phyloP scores from a whole-genome alignment of 2,329 filamentous ascomycete species.

The Hymenoscyphus infarciens region DNA sequence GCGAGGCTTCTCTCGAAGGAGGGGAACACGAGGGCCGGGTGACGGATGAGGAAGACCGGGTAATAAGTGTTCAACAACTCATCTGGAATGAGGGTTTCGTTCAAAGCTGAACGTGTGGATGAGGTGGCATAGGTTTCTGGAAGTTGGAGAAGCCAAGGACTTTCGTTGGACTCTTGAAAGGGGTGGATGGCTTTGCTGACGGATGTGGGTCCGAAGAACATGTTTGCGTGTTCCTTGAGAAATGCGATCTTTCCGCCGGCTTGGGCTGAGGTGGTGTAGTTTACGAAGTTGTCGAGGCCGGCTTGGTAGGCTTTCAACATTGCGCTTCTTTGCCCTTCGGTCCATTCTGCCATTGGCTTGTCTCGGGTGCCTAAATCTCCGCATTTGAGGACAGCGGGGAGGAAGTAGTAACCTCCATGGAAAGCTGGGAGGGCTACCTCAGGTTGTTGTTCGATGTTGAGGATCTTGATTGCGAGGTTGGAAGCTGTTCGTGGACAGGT shows the following conservation, averaged over 20 bases:
- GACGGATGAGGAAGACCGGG: slow-evolving; percentile 39
- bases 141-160: slow-evolving; percentile 7
- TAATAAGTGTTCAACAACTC: slow-evolving; percentile 36
- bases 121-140: not conserved
- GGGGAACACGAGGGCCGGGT: slow-evolving; percentile 40
- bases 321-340: slow-evolving; percentile 26
- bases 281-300: slow-evolving; percentile 31
- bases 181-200: slow-evolving; percentile 18
- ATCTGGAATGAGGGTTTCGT: slow-evolving; percentile 37
- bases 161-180: slow-evolving; percentile 6
- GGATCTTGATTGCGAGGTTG: slow-evolving; percentile 33
- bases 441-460: slow-evolving; percentile 32
- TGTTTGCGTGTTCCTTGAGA: slow-evolving; percentile 38
- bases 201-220: slow-evolving; percentile 29
- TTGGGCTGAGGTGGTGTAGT: slow-evolving; percentile 26
- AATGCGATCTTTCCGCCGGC: slow-evolving; percentile 33
- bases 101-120: slow-evolving; percentile 5
- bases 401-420: slow-evolving; percentile 13
- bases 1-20: slow-evolving; percentile 27
- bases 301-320: slow-evolving; percentile 29
- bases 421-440: not conserved
- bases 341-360: slow-evolving; percentile 32
- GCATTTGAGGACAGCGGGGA: slow-evolving; percentile 1
- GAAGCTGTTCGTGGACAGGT: slow-evolving; percentile 31
- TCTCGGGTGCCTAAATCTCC: not conserved